phyloP scores from a whole-genome alignment of 1,284 basidiomycete species.

The Albatrellus sp. region DNA sequence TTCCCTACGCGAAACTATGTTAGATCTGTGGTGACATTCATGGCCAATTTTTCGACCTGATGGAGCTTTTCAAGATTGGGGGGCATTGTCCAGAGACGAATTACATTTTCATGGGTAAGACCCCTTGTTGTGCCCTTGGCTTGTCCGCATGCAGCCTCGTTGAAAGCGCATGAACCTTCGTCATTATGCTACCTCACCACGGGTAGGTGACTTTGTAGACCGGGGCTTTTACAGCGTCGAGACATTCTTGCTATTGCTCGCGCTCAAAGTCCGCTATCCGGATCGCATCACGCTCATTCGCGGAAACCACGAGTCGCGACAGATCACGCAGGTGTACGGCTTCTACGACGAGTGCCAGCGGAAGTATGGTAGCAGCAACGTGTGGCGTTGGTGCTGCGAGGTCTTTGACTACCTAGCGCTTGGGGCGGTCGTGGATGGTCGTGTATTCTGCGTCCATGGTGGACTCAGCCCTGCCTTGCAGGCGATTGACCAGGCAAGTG shows the following conservation, averaged over 20 bases:
- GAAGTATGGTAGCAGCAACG: slow-evolving; percentile 92
- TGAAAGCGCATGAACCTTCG: neutral
- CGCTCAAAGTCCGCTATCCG: slow-evolving; percentile 95
- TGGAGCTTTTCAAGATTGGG: slow-evolving; percentile 94
- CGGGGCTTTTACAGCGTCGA: slow-evolving; percentile 97
- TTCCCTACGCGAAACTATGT: neutral
- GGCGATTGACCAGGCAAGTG: slow-evolving; percentile 74
- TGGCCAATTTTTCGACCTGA: slow-evolving; percentile 95
- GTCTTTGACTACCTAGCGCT: slow-evolving; percentile 96
- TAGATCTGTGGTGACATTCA: slow-evolving; percentile 99
- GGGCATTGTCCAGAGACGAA: slow-evolving; percentile 93
- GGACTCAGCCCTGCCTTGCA: slow-evolving; percentile 83
- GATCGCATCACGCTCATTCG: slow-evolving; percentile 96
- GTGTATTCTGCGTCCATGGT: slow-evolving; percentile 89
- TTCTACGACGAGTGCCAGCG: slow-evolving; percentile 98
- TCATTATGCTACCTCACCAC: neutral
- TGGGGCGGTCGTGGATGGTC: slow-evolving; percentile 89
- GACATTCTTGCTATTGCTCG: slow-evolving; percentile 88
- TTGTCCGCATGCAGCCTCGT: neutral
- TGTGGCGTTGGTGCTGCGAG: slow-evolving; percentile 98
- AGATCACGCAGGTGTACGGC: slow-evolving; percentile 98
- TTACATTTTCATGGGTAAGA: slow-evolving; percentile 96
- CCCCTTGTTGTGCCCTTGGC: neutral
- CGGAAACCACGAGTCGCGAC: slow-evolving; percentile 97
- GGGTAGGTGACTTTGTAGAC: slow-evolving; percentile 85